Percentiles rank a stretch among this genome's conserved stretches.
Conservation (phyloP, 768 basidiomycete species). For the Russula emetica region DNA sequence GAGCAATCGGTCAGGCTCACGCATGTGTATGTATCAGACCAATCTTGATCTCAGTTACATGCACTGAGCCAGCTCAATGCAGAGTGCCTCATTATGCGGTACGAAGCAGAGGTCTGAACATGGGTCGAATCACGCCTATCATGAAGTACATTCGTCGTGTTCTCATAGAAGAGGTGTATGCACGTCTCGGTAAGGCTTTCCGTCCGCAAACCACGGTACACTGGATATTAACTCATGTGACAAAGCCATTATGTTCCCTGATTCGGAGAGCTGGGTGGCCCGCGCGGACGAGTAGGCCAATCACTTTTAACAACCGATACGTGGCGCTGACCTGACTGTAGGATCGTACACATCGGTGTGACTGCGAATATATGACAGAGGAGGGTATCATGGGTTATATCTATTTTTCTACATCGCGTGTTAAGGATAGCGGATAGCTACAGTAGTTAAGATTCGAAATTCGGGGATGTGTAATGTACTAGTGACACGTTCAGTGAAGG, state of each 20-base stretch:
- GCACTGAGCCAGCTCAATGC: neutral
- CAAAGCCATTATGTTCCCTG: constrained; percentile 56
- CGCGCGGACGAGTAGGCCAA: constrained; percentile 49
- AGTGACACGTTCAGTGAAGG: no score
- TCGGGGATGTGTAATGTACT: no score
- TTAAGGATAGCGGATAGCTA: no score
- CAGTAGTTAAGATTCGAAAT: no score
- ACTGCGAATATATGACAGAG: constrained; percentile 18
- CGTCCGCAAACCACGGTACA: neutral
- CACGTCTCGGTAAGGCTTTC: constrained; percentile 45
- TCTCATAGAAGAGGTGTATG: constrained; percentile 61
- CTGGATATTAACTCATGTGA: neutral
- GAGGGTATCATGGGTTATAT: neutral
- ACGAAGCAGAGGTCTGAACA: constrained; percentile 39
- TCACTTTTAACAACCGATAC: neutral
- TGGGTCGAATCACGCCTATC: constrained; percentile 35
- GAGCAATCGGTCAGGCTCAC: constrained; percentile 42
- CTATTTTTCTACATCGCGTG: no score
- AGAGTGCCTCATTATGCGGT: constrained; percentile 61
- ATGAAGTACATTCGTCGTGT: constrained; percentile 45
- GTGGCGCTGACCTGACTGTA: constrained; percentile 1
- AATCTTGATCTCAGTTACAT: neutral
- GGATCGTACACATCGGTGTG: constrained; percentile 23
- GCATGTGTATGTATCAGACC: constrained; percentile 47
- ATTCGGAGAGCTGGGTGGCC: constrained; percentile 54